phyloP scores from a whole-genome alignment of 2,329 filamentous ascomycete species.

The Cryphonectria japonica region DNA sequence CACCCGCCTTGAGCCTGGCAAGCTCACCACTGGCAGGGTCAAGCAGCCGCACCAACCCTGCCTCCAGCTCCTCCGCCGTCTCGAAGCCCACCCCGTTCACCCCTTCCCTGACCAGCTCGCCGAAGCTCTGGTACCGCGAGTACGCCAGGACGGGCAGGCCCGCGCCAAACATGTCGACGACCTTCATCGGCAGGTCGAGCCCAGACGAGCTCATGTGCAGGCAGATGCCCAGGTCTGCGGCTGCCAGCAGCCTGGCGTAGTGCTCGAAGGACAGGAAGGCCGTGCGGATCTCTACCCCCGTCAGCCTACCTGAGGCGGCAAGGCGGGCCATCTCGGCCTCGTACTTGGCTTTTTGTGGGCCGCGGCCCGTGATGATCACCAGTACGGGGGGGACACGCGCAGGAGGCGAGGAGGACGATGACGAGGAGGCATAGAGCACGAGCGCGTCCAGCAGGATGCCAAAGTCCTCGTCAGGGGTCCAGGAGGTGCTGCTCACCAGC shows the following conservation, averaged over 20 bases:
- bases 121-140: conserved; percentile 82
- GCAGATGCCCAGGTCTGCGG: conserved; percentile 87
- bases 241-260: conserved; percentile 82
- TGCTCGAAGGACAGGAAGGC: conserved; percentile 84
- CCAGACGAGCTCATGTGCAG: conserved; percentile 93
- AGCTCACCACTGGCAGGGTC: conserved; percentile 58
- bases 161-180: conserved; percentile 98
- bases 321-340: conserved; percentile 66
- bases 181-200: conserved; percentile 97
- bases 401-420: too few species aligned
- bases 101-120: conserved; percentile 86
- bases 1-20: conserved; percentile 66
- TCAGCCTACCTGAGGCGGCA: conserved; percentile 63
- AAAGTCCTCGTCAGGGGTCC: conserved; percentile 97
- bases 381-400: conserved; percentile 66
- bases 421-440: conserved; percentile 59
- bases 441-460: conserved; percentile 83
- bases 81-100: conserved; percentile 86
- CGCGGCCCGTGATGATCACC: conserved; percentile 93
- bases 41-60: conserved; percentile 68
- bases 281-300: conserved; percentile 73
- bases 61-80: conserved; percentile 66
- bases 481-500: conserved; percentile 91
- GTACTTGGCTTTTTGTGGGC: conserved; percentile 80
- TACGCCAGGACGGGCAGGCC: conserved; percentile 91